phyloP scores from a whole-genome alignment of 805 yeast species.

The Lachancea fermentati region DNA sequence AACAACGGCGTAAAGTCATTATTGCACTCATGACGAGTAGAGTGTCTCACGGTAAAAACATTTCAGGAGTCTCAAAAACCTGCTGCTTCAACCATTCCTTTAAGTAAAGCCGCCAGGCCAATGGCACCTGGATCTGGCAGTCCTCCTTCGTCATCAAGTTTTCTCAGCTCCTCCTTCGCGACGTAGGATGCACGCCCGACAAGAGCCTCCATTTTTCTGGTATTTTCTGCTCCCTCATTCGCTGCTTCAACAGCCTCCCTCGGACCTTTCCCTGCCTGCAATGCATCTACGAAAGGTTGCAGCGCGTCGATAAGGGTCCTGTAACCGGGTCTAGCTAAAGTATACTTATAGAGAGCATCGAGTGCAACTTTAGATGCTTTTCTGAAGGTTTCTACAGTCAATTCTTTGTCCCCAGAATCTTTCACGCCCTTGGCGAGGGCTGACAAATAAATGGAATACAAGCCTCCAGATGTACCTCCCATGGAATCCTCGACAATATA shows the following conservation, averaged over 20 bases:
- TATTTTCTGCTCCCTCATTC: conserved; percentile 61
- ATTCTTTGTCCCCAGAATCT: conserved; percentile 19
- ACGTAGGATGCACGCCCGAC: conserved; percentile 90
- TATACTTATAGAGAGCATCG: conserved; percentile 66
- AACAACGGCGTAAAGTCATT: too few relatives aligned
- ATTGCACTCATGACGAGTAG: too few relatives aligned
- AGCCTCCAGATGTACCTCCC: conserved; percentile 94
- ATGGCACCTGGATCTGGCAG: conserved; percentile 89
- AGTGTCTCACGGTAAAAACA: too few relatives aligned
- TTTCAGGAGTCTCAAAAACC: too few relatives aligned
- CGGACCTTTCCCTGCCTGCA: conserved; percentile 45
- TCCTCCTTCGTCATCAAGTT: conserved; percentile 39
- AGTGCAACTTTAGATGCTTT: conserved; percentile 48
- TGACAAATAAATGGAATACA: conserved; percentile 73
- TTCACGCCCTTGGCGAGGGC: conserved; percentile 49
- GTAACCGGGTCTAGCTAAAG: conserved; percentile 82
- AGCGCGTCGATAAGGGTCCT: conserved; percentile 80
- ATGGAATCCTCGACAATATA: conserved; percentile 74
- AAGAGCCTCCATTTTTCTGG: conserved; percentile 66
- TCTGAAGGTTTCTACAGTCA: conserved; percentile 33
- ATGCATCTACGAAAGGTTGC: conserved; percentile 68
- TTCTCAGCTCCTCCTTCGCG: conserved; percentile 39
- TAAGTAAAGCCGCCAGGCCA: conserved; percentile 52
- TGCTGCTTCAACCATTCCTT: conserved; percentile 26
- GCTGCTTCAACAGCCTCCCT: conserved; percentile 58